phyloP scores from a whole-genome alignment of 1,284 basidiomycete genomes.

The Rhodotorula sp. region DNA sequence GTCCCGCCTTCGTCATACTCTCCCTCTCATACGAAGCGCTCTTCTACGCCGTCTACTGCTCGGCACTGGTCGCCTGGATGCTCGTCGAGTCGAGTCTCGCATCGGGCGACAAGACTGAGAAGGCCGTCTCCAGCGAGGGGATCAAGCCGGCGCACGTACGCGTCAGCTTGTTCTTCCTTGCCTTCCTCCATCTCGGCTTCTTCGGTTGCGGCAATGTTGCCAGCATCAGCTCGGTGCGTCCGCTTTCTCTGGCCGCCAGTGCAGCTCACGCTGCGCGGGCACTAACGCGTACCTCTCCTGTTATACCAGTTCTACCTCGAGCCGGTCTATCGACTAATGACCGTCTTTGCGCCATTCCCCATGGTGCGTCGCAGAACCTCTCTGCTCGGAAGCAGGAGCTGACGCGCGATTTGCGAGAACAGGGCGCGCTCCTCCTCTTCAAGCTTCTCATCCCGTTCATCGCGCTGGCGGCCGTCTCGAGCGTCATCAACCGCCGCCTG shows the following conservation, averaged over 20 bases:
- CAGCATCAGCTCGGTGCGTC: constrained; percentile 57
- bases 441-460: constrained; percentile 80
- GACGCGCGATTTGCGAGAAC: background rate
- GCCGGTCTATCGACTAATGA: constrained; percentile 83
- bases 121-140: background rate
- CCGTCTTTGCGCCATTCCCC: constrained; percentile 81
- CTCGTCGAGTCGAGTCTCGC: constrained; percentile 60
- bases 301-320: constrained; percentile 74
- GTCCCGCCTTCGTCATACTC: constrained; percentile 74
- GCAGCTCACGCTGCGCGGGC: background rate
- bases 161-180: constrained; percentile 77
- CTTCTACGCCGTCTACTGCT: constrained; percentile 71
- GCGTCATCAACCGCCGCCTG: constrained; percentile 66
- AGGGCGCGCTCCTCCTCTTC: constrained; percentile 57
- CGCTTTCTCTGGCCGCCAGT: too few relatives aligned
- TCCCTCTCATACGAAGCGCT: constrained; percentile 80
- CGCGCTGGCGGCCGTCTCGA: constrained; percentile 68
- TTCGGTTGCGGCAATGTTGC: constrained; percentile 74
- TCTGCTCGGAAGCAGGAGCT: too few relatives aligned
- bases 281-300: background rate
- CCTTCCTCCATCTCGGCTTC: constrained; percentile 84
- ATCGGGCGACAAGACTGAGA: constrained; percentile 41
- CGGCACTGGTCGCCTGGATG: constrained; percentile 68
- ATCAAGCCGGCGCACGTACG: constrained; percentile 61
- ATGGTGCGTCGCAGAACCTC: constrained; percentile 61